Evolutionary conservation across 31 red algal species (phyloP), one percentile per base, ranked within the genome.

Genomic region (Bonnemaisonia californica): DNA sequence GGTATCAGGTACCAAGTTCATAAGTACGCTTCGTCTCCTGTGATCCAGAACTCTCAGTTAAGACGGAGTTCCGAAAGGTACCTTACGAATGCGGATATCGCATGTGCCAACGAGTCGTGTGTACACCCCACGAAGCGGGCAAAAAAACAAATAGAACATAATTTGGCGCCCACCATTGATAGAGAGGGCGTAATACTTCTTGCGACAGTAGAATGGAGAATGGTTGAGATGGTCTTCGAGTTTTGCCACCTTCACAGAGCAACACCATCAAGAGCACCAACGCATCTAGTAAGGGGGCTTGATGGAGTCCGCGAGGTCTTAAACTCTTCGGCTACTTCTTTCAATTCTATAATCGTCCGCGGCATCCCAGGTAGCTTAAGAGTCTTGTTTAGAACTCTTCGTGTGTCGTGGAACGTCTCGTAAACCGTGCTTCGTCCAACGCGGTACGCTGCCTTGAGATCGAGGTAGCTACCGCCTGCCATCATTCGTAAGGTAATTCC

Each of bases 11-110:
- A 58, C 28, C 66, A 58, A 7, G 57, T 86, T 30, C 82, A 86
- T 2, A 66, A 21, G 30, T 86, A 76, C 31, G 82, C 82, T 29
- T 86, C 82, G 29, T 86, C 71, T 7, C 69, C 82, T 1, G 71
- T 24, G 19, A 86, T 76, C 54, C 70, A 86, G 57, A 76, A 86
- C 2, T 65, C 61, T 22, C 36, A 1, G 26, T 9, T 16, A 19
- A 86, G 57, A 9, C 55, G 48, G 7, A 36, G 41, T 3, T 76
- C 26, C 2, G 31, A 33, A 30, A 76, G 71, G 76, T 76, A 75
- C 18, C 36, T 3, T 51, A 34, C 71, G 4, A 86, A 59, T 13
- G 23, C 4, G 3, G 82, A 74, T 2, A 76, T 56, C 30, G 39
- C 1, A 68, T 86, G 70, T 56, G 70, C 69, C 2, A 75, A 2